Base-by-base conservation (phyloP, 495 filamentous ascomycete genomes). In the Trichoderma virens region DNA sequence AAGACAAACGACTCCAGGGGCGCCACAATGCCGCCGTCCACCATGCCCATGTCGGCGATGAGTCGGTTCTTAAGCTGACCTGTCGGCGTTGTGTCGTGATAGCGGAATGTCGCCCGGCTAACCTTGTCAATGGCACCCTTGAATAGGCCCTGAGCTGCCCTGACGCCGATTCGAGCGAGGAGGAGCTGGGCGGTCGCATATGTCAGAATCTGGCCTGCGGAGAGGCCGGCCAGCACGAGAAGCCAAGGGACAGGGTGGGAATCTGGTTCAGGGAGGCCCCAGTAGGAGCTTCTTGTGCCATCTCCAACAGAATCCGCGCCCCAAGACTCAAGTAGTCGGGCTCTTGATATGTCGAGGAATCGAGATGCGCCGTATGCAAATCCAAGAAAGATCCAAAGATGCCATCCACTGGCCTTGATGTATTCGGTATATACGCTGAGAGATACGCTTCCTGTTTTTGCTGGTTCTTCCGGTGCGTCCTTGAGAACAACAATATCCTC, bases 11-110 rank as follows among this genome's bases (percentile, higher is more conserved):
- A 71, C 64, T 87, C 83, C 65, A 93, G 86, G 66, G 89, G 85
- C 25, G 77, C 71, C 63, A 86, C 88, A 68, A 93, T 90, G 61
- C 88, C 86, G 0, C 90, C 90, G 72, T 96, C 91, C 9, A 93
- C 76, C 18, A 88, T 90, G 14, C 87, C 88, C 73, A 94, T 93
- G 70, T 96, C 91, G 3, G 88, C 89, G 0, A 90, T 93, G 63
- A 96, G 75, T 20, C 91, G 83, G 71, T 96, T 96, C 90, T 93
- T 93, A 67, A 96, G 76, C 27, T 90, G 82, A 0, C 91, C 90
- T 23, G 92, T 83, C 0, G 91, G 91, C 3, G 90, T 95, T 5
- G 91, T 83, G 72, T 95, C 91, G 77, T 92, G 92, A 73, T 90
- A 95, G 39, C 90, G 86, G 72, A 95, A 95, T 2, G 87, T 93